Percentiles rank a stretch among this genome's conserved stretches.
Evolutionary conservation across 805 yeast genomes (phyloP).

Genomic region (Candida xiaguanensis): DNA sequence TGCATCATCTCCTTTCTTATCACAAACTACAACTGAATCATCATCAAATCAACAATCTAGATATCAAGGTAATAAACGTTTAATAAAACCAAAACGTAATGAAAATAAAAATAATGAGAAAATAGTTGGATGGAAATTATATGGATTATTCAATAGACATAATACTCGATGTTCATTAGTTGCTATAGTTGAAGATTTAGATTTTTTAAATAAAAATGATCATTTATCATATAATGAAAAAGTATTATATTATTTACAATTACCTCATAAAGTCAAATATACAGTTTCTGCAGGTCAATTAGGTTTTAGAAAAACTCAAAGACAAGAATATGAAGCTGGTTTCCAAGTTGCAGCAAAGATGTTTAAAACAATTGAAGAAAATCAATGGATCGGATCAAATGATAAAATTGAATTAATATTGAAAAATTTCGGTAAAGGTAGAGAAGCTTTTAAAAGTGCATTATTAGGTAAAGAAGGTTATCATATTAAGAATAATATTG

Average conservation of each 20-base stretch:
- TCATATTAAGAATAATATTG: slow-evolving; percentile 59
- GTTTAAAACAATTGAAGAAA: slow-evolving; percentile 68
- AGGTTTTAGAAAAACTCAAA: slow-evolving; percentile 85
- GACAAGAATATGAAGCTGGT: slow-evolving; percentile 91
- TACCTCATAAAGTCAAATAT: slow-evolving; percentile 71
- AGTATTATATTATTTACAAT: slow-evolving; percentile 70
- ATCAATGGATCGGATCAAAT: slow-evolving; percentile 45
- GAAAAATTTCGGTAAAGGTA: slow-evolving; percentile 83
- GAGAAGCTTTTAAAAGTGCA: slow-evolving; percentile 81
- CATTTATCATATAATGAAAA: slow-evolving; percentile 59
- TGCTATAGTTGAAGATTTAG: slow-evolving; percentile 62
- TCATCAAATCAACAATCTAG: slow-evolving; percentile 1
- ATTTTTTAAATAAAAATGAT: slow-evolving; percentile 54
- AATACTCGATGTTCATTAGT: slow-evolving; percentile 78
- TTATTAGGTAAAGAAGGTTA: slow-evolving; percentile 87
- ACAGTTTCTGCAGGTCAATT: slow-evolving; percentile 77
- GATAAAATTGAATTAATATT: slow-evolving; percentile 72
- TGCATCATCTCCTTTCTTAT: slow-evolving; percentile 1
- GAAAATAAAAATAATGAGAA: slow-evolving; percentile 15
- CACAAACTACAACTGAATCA: slow-evolving; percentile 1
- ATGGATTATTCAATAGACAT: slow-evolving; percentile 75
- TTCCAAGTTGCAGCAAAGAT: slow-evolving; percentile 77
- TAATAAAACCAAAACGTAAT: neutral
- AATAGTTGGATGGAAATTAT: slow-evolving; percentile 65
- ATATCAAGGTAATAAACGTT: neutral